phyloP scores from a whole-genome alignment of 345 rosid species.

The Hirschfeldia incana region DNA sequence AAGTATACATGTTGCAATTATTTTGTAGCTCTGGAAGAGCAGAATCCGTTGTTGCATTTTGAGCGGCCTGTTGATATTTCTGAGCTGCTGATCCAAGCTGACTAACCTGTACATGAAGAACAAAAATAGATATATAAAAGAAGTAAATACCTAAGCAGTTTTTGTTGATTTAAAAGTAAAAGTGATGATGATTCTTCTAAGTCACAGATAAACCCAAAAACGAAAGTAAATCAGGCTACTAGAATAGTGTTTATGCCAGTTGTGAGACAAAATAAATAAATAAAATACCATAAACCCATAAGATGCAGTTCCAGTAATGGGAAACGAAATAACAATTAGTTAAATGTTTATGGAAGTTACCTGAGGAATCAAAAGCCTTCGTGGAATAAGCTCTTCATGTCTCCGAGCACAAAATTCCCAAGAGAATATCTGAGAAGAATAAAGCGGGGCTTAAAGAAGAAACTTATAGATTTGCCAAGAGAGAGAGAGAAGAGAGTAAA shows the following conservation, averaged over 20 bases:
- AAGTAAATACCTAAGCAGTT: neutral
- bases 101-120: conserved; percentile 58
- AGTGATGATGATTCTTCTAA: neutral
- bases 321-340: neutral
- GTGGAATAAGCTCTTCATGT: conserved; percentile 95
- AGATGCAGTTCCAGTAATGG: neutral
- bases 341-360: conserved; percentile 41
- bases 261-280: neutral
- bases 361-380: conserved; percentile 91
- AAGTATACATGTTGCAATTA: conserved; percentile 77
- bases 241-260: neutral
- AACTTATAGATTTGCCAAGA: neutral
- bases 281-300: neutral
- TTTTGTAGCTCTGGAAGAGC: conserved; percentile 79
- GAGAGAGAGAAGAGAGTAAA: conserved; percentile 5
- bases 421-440: conserved; percentile 67
- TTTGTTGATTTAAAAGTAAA: neutral
- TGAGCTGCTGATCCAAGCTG: conserved; percentile 91
- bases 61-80: conserved; percentile 86
- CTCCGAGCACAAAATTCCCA: conserved; percentile 99
- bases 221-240: neutral
- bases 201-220: neutral
- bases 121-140: neutral
- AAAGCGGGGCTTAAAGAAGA: conserved; percentile 2
- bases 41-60: conserved; percentile 73